phyloP scores from a whole-genome alignment of 2,329 filamentous ascomycete genomes.

The Curvularia spicifera region DNA sequence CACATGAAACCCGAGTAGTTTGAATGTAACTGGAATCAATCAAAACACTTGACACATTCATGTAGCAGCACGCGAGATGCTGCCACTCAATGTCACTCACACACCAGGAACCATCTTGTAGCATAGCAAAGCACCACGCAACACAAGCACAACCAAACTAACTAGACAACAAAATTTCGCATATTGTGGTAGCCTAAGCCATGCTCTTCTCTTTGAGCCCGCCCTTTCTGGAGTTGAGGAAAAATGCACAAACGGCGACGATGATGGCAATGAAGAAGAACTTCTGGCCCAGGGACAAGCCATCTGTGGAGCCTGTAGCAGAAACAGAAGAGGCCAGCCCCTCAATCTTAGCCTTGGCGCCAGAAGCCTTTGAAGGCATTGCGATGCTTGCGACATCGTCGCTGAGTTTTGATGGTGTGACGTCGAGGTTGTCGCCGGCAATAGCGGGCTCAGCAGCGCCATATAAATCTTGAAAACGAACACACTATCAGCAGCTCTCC shows the following conservation, averaged over 20 bases:
- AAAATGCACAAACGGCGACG: slow-evolving; percentile 51
- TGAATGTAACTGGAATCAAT: not conserved
- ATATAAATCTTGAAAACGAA: slow-evolving; percentile 52
- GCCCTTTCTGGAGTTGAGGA: slow-evolving; percentile 46
- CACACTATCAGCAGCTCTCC: slow-evolving; percentile 53
- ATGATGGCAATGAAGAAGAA: slow-evolving; percentile 54
- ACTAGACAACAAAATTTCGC: slow-evolving; percentile 10
- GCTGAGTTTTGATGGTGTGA: slow-evolving; percentile 34
- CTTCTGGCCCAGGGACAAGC: slow-evolving; percentile 54
- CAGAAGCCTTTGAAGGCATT: slow-evolving; percentile 28
- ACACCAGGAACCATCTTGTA: not conserved
- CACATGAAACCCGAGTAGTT: slow-evolving; percentile 1
- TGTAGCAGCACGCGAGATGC: not conserved
- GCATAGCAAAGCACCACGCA: not conserved
- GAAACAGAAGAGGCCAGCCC: slow-evolving; percentile 25
- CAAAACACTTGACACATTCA: not conserved
- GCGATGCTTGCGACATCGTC: slow-evolving; percentile 38
- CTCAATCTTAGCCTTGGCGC: slow-evolving; percentile 25
- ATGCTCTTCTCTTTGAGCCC: slow-evolving; percentile 50
- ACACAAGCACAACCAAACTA: not conserved
- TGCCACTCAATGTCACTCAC: not conserved
- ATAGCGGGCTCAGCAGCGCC: slow-evolving; percentile 52
- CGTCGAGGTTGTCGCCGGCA: slow-evolving; percentile 53
- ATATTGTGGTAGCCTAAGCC: slow-evolving; percentile 39
- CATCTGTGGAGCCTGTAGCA: slow-evolving; percentile 32